Percentiles rank a stretch among this genome's conserved stretches.
These are phyloP conservation scores for Hysterium pulicare DNA, from an alignment of 2,329 filamentous ascomycete genomes.

Conservation along the genomic window DNA sequence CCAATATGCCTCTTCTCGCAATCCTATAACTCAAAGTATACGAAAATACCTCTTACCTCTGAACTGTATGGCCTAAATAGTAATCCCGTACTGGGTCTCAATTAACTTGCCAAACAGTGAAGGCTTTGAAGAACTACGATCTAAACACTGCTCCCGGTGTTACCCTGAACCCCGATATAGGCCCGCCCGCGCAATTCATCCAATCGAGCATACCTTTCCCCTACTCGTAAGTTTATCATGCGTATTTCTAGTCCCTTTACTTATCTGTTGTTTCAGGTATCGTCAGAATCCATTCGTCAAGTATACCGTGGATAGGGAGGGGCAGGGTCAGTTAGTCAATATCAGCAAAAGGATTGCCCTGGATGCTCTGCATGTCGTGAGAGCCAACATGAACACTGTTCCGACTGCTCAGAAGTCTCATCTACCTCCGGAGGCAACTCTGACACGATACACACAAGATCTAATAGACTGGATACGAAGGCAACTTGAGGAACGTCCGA, in stretches of 20 bases:
- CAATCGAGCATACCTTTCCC: conserved; percentile 71
- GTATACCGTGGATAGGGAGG: conserved; percentile 52
- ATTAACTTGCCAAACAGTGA: conserved; percentile 39
- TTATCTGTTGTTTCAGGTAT: conserved; percentile 53
- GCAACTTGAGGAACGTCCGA: conserved; percentile 69
- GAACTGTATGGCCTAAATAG: conserved; percentile 54
- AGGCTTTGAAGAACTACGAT: conserved; percentile 62
- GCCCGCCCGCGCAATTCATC: conserved; percentile 77
- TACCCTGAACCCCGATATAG: conserved; percentile 63
- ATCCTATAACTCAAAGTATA: conserved; percentile 68
- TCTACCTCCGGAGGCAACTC: conserved; percentile 48
- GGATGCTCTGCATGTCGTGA: conserved; percentile 47
- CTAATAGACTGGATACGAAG: conserved; percentile 62
- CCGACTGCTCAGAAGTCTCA: conserved; percentile 60
- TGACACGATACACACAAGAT: conserved; percentile 58
- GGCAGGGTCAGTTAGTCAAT: conserved; percentile 36
- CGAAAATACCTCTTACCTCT: conserved; percentile 68
- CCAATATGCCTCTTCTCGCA: conserved; percentile 69
- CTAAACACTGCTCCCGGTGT: conserved; percentile 43
- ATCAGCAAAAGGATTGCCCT: conserved; percentile 24
- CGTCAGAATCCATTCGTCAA: conserved; percentile 80
- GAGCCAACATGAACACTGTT: conserved; percentile 60
- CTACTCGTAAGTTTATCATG: conserved; percentile 41
- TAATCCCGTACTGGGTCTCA: neutral
- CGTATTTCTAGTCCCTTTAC: neutral